These are phyloP conservation scores for Lachnellula willkommii DNA, from an alignment of 2,329 filamentous ascomycete species.

Conservation along the genomic window DNA sequence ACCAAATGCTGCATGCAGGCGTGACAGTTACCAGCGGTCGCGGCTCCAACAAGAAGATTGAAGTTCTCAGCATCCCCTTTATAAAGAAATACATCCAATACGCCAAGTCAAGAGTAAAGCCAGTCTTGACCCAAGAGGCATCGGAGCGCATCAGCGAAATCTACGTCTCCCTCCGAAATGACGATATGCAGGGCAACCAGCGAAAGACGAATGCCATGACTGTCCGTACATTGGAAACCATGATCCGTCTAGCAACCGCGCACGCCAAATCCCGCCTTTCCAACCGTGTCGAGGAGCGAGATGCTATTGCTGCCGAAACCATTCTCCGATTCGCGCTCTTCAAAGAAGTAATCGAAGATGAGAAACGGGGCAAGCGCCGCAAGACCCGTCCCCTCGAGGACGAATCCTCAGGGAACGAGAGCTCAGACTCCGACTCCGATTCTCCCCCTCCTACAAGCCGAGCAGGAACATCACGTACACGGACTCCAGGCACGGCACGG, in stretches of 20 bases:
- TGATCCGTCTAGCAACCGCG: constrained; percentile 95
- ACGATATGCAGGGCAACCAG: constrained; percentile 91
- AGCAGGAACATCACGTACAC: constrained; percentile 30
- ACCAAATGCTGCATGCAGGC: constrained; percentile 90
- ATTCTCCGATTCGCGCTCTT: constrained; percentile 94
- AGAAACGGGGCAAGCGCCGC: constrained; percentile 78
- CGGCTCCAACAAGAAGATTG: constrained; percentile 68
- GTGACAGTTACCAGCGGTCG: constrained; percentile 72
- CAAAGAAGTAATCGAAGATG: constrained; percentile 81
- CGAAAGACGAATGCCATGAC: constrained; percentile 92
- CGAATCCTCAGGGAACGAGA: constrained; percentile 57
- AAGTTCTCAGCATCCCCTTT: constrained; percentile 92
- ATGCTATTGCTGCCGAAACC: constrained; percentile 79
- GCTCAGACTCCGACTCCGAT: constrained; percentile 43
- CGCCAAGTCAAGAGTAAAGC: constrained; percentile 86
- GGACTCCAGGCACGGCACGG: constrained; percentile 31
- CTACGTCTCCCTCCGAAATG: constrained; percentile 89
- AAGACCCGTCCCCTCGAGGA: constrained; percentile 56
- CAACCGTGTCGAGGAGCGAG: constrained; percentile 80
- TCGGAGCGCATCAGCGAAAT: constrained; percentile 86
- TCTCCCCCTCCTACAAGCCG: constrained; percentile 26
- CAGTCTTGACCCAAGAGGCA: constrained; percentile 82
- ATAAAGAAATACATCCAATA: constrained; percentile 99
- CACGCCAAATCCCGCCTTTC: constrained; percentile 91
- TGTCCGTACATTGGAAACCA: constrained; percentile 90